Conservation (phyloP, 2,329 filamentous ascomycete species). For the Aspergillus alliaceus region DNA sequence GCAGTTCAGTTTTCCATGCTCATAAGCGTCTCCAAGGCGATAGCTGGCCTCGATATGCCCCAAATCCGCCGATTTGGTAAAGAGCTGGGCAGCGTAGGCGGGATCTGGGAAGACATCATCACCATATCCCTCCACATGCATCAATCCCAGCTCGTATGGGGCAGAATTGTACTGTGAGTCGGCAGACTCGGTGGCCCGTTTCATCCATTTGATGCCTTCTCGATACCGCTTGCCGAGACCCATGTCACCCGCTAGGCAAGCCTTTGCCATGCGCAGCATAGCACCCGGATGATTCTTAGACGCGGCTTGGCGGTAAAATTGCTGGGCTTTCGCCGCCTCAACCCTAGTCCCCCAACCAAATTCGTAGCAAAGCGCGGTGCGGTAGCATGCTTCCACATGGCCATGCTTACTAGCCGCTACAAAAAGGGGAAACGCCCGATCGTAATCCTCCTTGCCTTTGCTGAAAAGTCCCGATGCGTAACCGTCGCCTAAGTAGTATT, state of each 20-base stretch:
- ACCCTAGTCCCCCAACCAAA: conserved; percentile 96
- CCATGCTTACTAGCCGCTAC: conserved; percentile 93
- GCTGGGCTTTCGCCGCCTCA: conserved; percentile 86
- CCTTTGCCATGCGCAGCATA: conserved; percentile 87
- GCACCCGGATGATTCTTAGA: conserved; percentile 94
- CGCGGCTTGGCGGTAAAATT: conserved; percentile 86
- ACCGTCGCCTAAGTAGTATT: conserved; percentile 95
- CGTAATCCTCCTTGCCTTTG: conserved; percentile 90
- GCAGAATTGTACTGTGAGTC: conserved; percentile 90
- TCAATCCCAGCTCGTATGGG: conserved; percentile 81
- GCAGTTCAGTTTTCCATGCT: conserved; percentile 84
- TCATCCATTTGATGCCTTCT: conserved; percentile 95
- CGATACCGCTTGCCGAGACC: conserved; percentile 79
- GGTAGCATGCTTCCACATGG: conserved; percentile 93
- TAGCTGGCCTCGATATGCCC: conserved; percentile 84
- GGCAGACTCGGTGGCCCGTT: conserved; percentile 84
- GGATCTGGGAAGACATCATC: conserved; percentile 92
- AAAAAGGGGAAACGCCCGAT: conserved; percentile 89
- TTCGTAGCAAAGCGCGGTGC: conserved; percentile 91
- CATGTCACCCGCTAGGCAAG: conserved; percentile 85
- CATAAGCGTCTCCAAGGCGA: conserved; percentile 93
- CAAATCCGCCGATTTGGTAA: conserved; percentile 90
- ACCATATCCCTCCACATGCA: conserved; percentile 92
- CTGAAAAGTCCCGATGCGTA: conserved; percentile 93
- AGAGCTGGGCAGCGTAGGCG: conserved; percentile 86